These are phyloP conservation scores for Glaciozyma martinii DNA, from an alignment of 768 basidiomycete genomes.

Conservation along the genomic window DNA sequence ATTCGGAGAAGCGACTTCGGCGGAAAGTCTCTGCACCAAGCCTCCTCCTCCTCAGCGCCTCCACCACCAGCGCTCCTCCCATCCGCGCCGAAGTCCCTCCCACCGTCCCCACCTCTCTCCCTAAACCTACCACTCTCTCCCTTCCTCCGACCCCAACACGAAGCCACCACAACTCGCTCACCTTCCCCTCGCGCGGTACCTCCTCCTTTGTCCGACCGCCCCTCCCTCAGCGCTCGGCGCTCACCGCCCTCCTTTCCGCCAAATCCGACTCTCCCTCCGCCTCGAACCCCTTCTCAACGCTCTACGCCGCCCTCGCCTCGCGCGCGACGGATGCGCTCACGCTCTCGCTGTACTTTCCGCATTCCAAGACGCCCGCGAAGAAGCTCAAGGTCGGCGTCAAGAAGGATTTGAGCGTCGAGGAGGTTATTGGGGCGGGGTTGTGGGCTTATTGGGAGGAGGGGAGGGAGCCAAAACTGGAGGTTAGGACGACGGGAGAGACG, in stretches of 20 bases:
- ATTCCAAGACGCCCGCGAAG: constrained; percentile 57
- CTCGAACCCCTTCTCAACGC: constrained; percentile 76
- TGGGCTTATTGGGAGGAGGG: constrained; percentile 91
- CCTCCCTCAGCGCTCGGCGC: constrained; percentile 5
- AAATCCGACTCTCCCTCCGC: constrained; percentile 22
- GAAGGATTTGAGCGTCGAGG: constrained; percentile 84
- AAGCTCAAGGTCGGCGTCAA: constrained; percentile 66
- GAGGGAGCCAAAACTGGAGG: constrained; percentile 66
- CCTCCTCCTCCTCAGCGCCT: not conserved
- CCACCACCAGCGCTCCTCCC: not conserved
- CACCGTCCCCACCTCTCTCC: not conserved
- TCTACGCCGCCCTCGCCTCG: constrained; percentile 62
- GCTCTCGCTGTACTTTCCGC: constrained; percentile 77
- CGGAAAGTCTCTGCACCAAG: constrained; percentile 1
- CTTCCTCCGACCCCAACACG: not conserved
- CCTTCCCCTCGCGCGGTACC: not conserved
- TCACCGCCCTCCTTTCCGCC: constrained; percentile 23
- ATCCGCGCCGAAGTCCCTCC: not conserved
- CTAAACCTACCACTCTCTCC: not conserved
- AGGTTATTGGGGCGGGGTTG: constrained; percentile 85
- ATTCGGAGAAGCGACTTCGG: not conserved
- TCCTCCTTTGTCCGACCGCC: not conserved
- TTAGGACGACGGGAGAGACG: constrained; percentile 15
- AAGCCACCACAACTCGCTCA: not conserved
- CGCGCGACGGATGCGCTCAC: constrained; percentile 52